Base-by-base conservation (phyloP, 1,284 basidiomycete species). In the Cutaneotrichosporon dermatis region DNA sequence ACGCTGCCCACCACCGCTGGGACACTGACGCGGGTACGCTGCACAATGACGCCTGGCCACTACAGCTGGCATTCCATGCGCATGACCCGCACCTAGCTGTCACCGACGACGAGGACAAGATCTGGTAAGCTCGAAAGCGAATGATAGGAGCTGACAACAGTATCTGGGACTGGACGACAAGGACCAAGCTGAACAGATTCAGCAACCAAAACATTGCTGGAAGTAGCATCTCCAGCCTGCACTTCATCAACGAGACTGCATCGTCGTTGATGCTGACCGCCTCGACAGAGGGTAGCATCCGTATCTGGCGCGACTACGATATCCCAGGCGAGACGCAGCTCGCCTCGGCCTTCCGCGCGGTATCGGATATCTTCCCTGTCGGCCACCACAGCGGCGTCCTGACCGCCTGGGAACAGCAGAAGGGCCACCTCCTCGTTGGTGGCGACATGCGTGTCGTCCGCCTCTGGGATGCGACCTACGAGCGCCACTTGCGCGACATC, bases 211-310 rank as follows among this genome's bases (percentile, higher is more conserved):
- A 95, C 74, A 84, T 88, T 1, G 80, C 80, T 55, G 88, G 88
- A 43, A 90, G 88, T 8, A 87, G 85, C 61, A 91, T 98, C 64
- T 96, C 95, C 0, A 87, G 89, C 2, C 79, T 97, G n/a, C 84
- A 91, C 57, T 88, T 98, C 72, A 91, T 99, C 77, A 98, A 99
- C 74, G 92, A 99, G 77, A 93, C 96, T 62, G 89, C 92, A 10
- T 89, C 92, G 16, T 92, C 92, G 1, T 85, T 98, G 60, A 86
- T 99, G 62, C 80, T 99, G 57, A 88, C 90, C 44, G 92, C 87
- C 7, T 88, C 93, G 56, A 86, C 91, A 49, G 94, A 98, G 71
- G 95, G 94, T 25, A 85, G 92, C 63, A 86, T 98, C 61, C 88
- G 93, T 43, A 82, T 99, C 45, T 99, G 89, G 79, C 85, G 92